Conservation (phyloP, 2,329 filamentous ascomycete species). For the Monilinia fructicola region DNA sequence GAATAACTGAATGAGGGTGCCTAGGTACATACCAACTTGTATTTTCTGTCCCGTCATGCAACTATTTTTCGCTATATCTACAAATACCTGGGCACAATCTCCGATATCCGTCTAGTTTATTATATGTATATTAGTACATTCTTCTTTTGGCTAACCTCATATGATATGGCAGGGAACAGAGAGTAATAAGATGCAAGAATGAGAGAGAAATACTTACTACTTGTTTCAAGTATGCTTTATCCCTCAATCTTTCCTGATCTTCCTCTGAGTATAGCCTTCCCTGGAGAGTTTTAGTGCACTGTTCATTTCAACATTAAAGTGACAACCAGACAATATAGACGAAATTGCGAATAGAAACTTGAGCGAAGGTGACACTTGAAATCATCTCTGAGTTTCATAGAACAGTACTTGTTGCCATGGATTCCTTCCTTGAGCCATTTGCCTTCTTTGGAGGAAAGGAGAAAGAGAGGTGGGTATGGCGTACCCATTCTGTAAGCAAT, state of each 20-base stretch:
- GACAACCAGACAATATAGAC: background rate
- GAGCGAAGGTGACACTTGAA: background rate
- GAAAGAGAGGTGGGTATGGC: conserved; percentile 24
- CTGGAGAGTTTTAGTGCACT: conserved; percentile 30
- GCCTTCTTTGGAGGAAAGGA: background rate
- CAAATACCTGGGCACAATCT: conserved; percentile 55
- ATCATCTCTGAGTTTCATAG: background rate
- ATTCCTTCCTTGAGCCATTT: background rate
- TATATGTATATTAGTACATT: background rate
- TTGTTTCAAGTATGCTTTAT: conserved; percentile 55
- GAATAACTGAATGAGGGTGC: background rate
- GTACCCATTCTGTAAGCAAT: conserved; percentile 63
- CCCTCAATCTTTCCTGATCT: conserved; percentile 49
- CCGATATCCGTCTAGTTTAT: conserved; percentile 47
- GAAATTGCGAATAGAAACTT: background rate
- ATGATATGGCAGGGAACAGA: too few relatives aligned
- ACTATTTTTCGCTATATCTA: conserved; percentile 53
- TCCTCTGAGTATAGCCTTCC: conserved; percentile 55
- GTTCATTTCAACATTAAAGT: background rate
- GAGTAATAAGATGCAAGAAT: background rate
- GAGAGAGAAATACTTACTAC: conserved; percentile 45
- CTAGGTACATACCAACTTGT: conserved; percentile 35
- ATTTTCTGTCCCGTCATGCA: conserved; percentile 41
- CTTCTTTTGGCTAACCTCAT: background rate
- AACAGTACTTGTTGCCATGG: background rate